phyloP scores from a whole-genome alignment of 1,139 yeast species.

The Lodderomyces parapsilosis region DNA sequence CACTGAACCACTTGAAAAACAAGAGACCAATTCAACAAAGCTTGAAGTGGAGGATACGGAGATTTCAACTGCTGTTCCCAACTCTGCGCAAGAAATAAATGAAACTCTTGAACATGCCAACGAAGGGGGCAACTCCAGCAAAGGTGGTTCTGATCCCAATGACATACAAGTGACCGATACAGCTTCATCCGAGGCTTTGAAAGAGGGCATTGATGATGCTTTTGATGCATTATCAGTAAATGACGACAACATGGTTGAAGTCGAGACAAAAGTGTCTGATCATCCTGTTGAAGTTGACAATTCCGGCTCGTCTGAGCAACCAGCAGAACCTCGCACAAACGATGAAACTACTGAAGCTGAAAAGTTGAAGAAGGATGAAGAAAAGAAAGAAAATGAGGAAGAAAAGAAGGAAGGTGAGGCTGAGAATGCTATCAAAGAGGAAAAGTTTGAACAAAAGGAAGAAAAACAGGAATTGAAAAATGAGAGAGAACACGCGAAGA shows the following conservation, averaged over 20 bases:
- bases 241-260: conserved; percentile 5
- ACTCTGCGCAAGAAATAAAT: not conserved
- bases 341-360: conserved; percentile 5
- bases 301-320: not conserved
- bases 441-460: conserved; percentile 8
- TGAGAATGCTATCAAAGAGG: conserved; percentile 8
- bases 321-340: not conserved
- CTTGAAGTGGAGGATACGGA: not conserved
- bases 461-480: conserved; percentile 5
- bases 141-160: not conserved
- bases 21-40: not conserved
- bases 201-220: conserved; percentile 11
- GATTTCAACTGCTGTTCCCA: not conserved
- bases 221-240: conserved; percentile 10
- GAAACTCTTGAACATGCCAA: conserved; percentile 2
- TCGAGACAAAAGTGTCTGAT: conserved; percentile 8
- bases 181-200: not conserved
- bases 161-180: not conserved
- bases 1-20: conserved; percentile 4
- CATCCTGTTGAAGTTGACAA: not conserved
- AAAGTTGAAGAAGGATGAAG: not conserved
- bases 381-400: conserved; percentile 11
- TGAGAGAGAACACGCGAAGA: conserved; percentile 2
- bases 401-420: conserved; percentile 8
- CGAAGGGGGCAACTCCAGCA: conserved; percentile 6